Evolutionary conservation across 192 early-diverging fungal species (phyloP).

Genomic region (Umbelopsis vinacea): DNA sequence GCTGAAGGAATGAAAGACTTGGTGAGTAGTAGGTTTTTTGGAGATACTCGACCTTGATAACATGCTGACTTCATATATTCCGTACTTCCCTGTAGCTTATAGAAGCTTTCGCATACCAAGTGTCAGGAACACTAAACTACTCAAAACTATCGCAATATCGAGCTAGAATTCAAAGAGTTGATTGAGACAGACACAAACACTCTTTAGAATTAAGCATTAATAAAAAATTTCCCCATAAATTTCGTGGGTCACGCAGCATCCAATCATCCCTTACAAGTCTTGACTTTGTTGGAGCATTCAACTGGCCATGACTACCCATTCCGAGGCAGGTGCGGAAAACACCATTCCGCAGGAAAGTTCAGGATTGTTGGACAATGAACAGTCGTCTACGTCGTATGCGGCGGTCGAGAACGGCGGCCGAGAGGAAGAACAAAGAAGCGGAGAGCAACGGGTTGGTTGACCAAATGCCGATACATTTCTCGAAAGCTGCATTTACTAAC

Average conservation of each 20-base stretch:
- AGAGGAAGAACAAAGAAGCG: constrained; percentile 11
- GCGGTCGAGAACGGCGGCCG: neutral
- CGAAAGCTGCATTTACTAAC: neutral
- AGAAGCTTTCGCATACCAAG: constrained; percentile 16
- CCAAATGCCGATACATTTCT: neutral
- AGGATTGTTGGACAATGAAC: neutral
- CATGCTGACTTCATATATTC: neutral
- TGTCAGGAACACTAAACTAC: neutral
- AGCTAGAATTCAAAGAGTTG: neutral
- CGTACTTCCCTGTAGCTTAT: neutral
- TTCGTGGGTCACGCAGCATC: neutral
- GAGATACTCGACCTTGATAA: neutral
- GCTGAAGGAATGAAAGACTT: constrained; percentile 40
- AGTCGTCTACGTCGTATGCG: neutral
- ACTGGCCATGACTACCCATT: neutral
- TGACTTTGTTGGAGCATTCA: neutral
- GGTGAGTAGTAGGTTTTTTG: constrained; percentile 28
- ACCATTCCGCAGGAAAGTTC: neutral
- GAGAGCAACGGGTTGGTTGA: neutral
- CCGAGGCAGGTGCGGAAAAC: neutral
- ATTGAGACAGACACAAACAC: neutral
- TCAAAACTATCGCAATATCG: neutral
- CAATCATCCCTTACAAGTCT: neutral
- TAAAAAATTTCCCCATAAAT: neutral
- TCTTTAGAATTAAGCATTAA: neutral